Conservation (phyloP, 1,139 yeast species). For the Candida glucosophila region DNA sequence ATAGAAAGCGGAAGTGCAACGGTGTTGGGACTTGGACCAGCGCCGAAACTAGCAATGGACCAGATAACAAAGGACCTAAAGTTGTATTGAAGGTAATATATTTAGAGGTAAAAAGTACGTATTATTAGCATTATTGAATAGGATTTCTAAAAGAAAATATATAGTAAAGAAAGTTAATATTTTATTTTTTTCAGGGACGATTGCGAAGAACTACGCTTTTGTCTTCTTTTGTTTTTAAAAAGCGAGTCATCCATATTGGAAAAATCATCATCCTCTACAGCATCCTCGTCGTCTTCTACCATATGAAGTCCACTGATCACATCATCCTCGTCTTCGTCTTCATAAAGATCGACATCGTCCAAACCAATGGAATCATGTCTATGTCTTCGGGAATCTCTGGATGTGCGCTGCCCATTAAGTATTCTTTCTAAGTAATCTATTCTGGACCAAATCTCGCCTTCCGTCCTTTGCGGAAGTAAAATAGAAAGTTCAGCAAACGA, state of each 20-base stretch:
- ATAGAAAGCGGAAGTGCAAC: constrained; percentile 93
- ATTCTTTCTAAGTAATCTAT: constrained; percentile 46
- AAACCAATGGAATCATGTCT: constrained; percentile 35
- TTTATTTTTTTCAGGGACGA: constrained; percentile 21
- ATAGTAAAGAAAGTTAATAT: constrained; percentile 1
- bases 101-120: not conserved
- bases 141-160: not conserved
- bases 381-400: constrained; percentile 24
- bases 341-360: constrained; percentile 40
- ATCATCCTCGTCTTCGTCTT: constrained; percentile 28
- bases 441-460: constrained; percentile 62
- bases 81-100: constrained; percentile 46
- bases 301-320: constrained; percentile 27
- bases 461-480: constrained; percentile 63
- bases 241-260: constrained; percentile 11
- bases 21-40: constrained; percentile 93
- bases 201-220: constrained; percentile 38
- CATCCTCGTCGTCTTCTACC: constrained; percentile 28
- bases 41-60: constrained; percentile 78
- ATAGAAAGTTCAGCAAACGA: constrained; percentile 70
- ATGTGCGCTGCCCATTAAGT: constrained; percentile 33
- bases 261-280: constrained; percentile 32
- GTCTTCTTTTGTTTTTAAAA: constrained; percentile 23
- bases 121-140: too few species aligned
- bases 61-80: constrained; percentile 73